Percentiles rank a stretch among this genome's conserved stretches.
Evolutionary conservation across 805 yeast genomes (phyloP).

Genomic region (Huiozyma naganishii): DNA sequence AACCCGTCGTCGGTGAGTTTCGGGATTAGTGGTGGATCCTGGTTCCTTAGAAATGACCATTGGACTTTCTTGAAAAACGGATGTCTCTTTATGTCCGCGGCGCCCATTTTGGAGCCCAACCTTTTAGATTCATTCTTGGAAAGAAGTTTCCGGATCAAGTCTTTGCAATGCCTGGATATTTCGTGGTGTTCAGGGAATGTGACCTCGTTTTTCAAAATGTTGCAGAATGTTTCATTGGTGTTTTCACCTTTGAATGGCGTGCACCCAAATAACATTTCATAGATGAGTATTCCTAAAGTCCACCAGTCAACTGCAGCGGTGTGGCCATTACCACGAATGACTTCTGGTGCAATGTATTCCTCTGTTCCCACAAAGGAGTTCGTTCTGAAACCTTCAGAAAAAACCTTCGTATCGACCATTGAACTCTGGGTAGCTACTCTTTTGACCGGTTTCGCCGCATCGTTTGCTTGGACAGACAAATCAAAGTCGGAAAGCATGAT

Average conservation of each 20-base stretch:
- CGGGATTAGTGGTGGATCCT: conserved; percentile 93
- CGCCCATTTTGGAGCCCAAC: conserved; percentile 87
- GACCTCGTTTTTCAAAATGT: conserved; percentile 76
- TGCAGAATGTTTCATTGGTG: conserved; percentile 81
- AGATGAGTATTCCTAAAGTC: conserved; percentile 92
- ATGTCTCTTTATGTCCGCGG: conserved; percentile 86
- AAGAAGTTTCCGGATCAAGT: conserved; percentile 65
- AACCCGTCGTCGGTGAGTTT: conserved; percentile 45
- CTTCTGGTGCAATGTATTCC: conserved; percentile 98
- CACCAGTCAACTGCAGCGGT: conserved; percentile 99
- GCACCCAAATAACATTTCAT: conserved; percentile 89
- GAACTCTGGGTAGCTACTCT: conserved; percentile 3
- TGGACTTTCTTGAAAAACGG: conserved; percentile 83
- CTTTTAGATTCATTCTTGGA: conserved; percentile 84
- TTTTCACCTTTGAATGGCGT: conserved; percentile 94
- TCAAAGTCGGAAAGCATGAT: conserved; percentile 97
- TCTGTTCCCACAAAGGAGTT: conserved; percentile 98
- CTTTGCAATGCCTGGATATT: conserved; percentile 66
- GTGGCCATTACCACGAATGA: conserved; percentile 92
- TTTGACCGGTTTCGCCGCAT: conserved; percentile 32
- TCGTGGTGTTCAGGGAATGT: conserved; percentile 50
- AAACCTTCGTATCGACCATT: conserved; percentile 75
- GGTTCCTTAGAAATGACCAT: conserved; percentile 91
- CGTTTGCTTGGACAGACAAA: conserved; percentile 77
- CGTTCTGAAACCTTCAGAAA: conserved; percentile 93